Conservation (phyloP, 2,329 filamentous ascomycete species). For the Dactylellina parvicollis region DNA sequence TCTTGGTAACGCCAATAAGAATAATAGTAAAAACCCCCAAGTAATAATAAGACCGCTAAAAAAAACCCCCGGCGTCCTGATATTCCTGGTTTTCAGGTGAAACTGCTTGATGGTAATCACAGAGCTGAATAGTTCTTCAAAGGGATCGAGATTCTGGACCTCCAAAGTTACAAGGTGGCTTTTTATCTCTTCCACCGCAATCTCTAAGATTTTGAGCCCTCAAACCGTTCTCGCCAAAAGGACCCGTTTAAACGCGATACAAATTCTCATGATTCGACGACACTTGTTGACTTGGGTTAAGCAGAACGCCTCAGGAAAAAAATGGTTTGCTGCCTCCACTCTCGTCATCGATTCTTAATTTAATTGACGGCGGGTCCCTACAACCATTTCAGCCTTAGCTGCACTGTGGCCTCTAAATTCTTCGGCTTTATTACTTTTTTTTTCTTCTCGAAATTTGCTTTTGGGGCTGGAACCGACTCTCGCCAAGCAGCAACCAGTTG, state of each 20-base stretch:
- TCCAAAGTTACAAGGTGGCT: conserved; percentile 13
- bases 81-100: too few species aligned
- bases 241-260: conserved; percentile 39
- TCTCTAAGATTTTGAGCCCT: conserved; percentile 17
- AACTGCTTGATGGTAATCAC: not conserved
- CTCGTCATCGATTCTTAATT: conserved; percentile 52
- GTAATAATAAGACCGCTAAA: too few species aligned
- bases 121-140: not conserved
- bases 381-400: conserved; percentile 48
- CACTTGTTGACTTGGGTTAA: conserved; percentile 9
- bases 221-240: conserved; percentile 5
- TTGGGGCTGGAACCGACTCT: conserved; percentile 25
- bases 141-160: conserved; percentile 36
- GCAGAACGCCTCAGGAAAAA: conserved; percentile 26
- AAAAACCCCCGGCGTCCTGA: not conserved
- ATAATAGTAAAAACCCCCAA: too few species aligned
- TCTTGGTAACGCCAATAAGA: too few species aligned
- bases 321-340: conserved; percentile 29
- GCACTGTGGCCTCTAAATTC: conserved; percentile 33
- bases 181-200: conserved; percentile 9
- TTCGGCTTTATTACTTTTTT: conserved; percentile 18
- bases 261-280: conserved; percentile 20
- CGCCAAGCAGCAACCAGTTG: conserved; percentile 29
- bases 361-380: conserved; percentile 35
- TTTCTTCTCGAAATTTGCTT: conserved; percentile 16